phyloP scores from a whole-genome alignment of 192 early-diverging fungal species.

The Podila minutissima region DNA sequence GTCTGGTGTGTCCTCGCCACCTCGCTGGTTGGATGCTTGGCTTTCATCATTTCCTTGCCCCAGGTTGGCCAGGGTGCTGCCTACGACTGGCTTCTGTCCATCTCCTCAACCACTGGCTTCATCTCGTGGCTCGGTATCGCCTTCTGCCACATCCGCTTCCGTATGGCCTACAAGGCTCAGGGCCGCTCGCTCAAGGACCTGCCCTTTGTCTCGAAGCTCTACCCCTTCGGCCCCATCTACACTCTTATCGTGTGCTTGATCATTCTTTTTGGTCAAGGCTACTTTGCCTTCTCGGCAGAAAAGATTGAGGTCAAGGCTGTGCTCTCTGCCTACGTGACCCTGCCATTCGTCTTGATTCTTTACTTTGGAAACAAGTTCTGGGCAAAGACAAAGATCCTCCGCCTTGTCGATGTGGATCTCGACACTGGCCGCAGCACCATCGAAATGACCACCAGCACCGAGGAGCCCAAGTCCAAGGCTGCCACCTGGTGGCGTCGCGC shows the following conservation, averaged over 20 bases:
- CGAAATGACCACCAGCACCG: neutral
- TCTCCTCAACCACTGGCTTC: conserved; percentile 80
- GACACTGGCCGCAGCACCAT: conserved; percentile 43
- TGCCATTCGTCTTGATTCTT: conserved; percentile 68
- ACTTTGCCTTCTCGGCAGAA: conserved; percentile 57
- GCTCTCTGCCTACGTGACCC: conserved; percentile 68
- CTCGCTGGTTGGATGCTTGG: conserved; percentile 63
- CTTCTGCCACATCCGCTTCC: conserved; percentile 85
- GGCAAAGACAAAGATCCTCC: conserved; percentile 71
- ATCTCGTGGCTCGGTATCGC: conserved; percentile 89
- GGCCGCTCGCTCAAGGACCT: conserved; percentile 65
- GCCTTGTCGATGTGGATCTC: conserved; percentile 70
- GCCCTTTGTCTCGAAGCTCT: conserved; percentile 75
- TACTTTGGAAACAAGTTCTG: conserved; percentile 72
- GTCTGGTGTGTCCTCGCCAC: conserved; percentile 62
- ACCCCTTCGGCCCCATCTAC: conserved; percentile 76
- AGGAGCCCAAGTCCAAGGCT: neutral
- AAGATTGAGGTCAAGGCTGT: conserved; percentile 56
- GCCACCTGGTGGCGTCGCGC: neutral
- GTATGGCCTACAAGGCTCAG: conserved; percentile 79
- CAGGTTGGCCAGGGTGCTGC: conserved; percentile 67
- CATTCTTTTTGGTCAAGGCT: conserved; percentile 73
- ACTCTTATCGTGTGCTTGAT: conserved; percentile 67
- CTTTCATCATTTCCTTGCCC: conserved; percentile 63
- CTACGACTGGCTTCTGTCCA: conserved; percentile 69